phyloP scores from a whole-genome alignment of 495 filamentous ascomycete species.

The Baudoinia panamericana region DNA sequence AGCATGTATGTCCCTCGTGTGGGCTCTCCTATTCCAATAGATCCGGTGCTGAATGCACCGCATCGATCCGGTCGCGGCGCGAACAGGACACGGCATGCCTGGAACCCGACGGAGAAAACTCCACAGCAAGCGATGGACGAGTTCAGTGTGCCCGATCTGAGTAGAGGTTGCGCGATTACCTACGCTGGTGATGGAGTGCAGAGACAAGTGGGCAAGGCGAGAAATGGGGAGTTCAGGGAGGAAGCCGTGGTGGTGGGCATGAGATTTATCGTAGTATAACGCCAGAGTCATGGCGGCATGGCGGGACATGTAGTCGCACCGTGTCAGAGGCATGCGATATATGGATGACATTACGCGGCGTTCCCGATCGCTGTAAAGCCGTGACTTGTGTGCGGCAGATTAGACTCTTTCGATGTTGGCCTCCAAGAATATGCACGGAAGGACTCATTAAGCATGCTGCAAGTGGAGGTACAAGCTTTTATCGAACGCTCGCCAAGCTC shows the following conservation, averaged over 20 bases:
- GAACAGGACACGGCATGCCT: constrained; percentile 5
- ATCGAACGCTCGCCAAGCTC: too few relatives aligned
- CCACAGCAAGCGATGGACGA: constrained; percentile 4
- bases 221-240: constrained; percentile 28
- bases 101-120: constrained; percentile 12
- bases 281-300: too few relatives aligned
- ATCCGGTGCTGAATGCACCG: constrained; percentile 1
- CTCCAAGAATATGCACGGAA: too few relatives aligned
- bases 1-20: not conserved
- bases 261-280: constrained; percentile 29
- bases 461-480: too few relatives aligned
- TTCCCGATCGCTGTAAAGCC: too few relatives aligned
- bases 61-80: constrained; percentile 2
- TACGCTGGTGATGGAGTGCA: constrained; percentile 24
- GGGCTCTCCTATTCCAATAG: constrained; percentile 2
- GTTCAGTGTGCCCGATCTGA: constrained; percentile 23
- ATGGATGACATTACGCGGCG: too few relatives aligned
- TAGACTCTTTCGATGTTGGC: too few relatives aligned
- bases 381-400: too few relatives aligned
- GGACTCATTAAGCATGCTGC: too few relatives aligned
- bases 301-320: too few relatives aligned
- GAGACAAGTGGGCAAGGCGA: constrained; percentile 28
- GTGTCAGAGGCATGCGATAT: too few relatives aligned
- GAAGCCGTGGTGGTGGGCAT: constrained; percentile 31
- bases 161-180: constrained; percentile 25